Evolutionary conservation across 441 rosid species (phyloP), one percentile per base, ranked within the genome.

Genomic region (Geranium incanum): DNA sequence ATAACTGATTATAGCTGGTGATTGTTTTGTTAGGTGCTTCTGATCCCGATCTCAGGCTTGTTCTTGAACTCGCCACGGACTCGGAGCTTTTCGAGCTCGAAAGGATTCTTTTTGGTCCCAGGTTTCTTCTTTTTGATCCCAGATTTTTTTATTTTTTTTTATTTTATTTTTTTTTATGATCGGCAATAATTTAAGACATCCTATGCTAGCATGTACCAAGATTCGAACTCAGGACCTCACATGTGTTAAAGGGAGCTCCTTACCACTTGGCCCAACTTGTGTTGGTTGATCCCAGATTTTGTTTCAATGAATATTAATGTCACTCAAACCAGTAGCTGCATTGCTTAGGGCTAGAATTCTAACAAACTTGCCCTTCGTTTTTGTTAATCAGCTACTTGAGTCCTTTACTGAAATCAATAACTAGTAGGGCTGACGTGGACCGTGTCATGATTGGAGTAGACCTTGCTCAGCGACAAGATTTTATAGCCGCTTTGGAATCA

Each of bases 41-140:
- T 78, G 97, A 93, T 84, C 93, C 90, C 11, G 96, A 91, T 81
- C 90, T 93, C 62, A 96, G 96, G 19, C 72, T 45, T 52, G 98
- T 88, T 70, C 92, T 91, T 73, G 97, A 93, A 78, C 85, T 93
- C 48, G 98, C 98, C 36, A 85, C 95, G 3, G 89, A 88, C 71
- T 81, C 88, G 0, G 98, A 91, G 80, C 70, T 93, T 63, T 83
- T 83, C 39, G 98, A 91, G 81, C 92, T 93, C 36, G 89, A 88
- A 76, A 81, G 78, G 16, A 88, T 93, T 76, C 88, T 93, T 21
- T 91, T 86, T 64, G 97, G 97, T 72, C 96, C 98, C 70, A 94
- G 98, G 98, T 89, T 68, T 73, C 52, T 36, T 18, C 0, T 15
- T 41, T 50, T 38, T 60, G 0, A 9, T 71, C 65, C 36, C 33